Percentiles rank a stretch among this genome's conserved stretches.
Conservation (phyloP, 1,284 basidiomycete genomes). For the Naganishia sp. region DNA sequence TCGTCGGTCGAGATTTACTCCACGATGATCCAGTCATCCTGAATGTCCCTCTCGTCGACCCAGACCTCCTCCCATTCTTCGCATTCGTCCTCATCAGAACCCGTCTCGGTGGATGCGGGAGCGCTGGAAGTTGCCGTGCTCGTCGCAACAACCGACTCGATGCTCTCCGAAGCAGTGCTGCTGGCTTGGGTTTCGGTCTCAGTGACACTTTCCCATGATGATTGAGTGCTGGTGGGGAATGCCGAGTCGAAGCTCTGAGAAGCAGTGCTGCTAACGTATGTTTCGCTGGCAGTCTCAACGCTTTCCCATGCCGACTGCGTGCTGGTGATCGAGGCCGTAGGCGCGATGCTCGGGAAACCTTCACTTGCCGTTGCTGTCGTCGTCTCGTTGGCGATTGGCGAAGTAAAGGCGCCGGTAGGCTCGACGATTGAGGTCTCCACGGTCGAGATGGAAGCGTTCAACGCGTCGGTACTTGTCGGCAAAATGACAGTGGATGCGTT, state of each 20-base stretch:
- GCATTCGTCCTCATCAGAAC: constrained; percentile 23
- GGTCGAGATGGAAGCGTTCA: constrained; percentile 6
- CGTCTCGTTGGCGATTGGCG: background rate
- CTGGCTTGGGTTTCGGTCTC: constrained; percentile 4
- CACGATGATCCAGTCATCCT: constrained; percentile 33
- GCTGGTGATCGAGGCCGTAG: constrained; percentile 13
- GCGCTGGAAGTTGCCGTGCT: constrained; percentile 19
- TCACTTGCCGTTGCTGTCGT: background rate
- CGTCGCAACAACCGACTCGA: background rate
- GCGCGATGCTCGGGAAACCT: background rate
- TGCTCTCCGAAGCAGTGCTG: background rate
- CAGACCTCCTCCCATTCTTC: constrained; percentile 35
- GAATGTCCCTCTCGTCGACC: constrained; percentile 34
- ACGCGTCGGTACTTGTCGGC: constrained; percentile 7
- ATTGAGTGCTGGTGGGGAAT: constrained; percentile 12
- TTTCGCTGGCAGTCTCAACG: constrained; percentile 11
- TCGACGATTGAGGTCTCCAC: constrained; percentile 1
- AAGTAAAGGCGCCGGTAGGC: background rate
- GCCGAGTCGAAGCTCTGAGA: constrained; percentile 9
- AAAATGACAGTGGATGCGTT: background rate
- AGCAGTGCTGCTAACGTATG: constrained; percentile 3
- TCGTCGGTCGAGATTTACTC: constrained; percentile 12
- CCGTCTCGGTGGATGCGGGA: constrained; percentile 23
- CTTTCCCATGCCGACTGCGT: constrained; percentile 23
- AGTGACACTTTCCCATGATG: constrained; percentile 20